These are phyloP conservation scores for Lachnellula suecica DNA, from an alignment of 2,329 filamentous ascomycete genomes.

Conservation along the genomic window DNA sequence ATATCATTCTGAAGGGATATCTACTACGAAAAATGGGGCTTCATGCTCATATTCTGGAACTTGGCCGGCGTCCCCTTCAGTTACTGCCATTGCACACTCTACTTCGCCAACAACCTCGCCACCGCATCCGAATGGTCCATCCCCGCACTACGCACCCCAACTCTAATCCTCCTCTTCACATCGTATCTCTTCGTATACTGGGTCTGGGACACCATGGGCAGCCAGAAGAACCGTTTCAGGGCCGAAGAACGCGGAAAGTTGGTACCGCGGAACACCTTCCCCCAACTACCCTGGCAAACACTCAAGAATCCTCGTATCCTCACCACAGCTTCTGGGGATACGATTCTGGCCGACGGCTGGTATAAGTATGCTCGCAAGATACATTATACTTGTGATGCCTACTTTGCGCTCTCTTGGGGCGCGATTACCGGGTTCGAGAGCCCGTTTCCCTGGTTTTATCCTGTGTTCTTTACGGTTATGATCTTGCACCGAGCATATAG, in stretches of 20 bases:
- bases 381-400: slow-evolving; percentile 77
- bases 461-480: slow-evolving; percentile 75
- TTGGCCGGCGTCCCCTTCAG: slow-evolving; percentile 85
- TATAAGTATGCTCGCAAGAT: slow-evolving; percentile 77
- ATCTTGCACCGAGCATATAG: slow-evolving; percentile 72
- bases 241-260: slow-evolving; percentile 72
- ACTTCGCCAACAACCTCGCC: slow-evolving; percentile 77
- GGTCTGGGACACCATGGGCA: slow-evolving; percentile 90
- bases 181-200: slow-evolving; percentile 82
- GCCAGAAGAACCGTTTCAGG: slow-evolving; percentile 91
- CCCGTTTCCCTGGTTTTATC: slow-evolving; percentile 86
- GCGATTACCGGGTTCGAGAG: slow-evolving; percentile 74
- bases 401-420: slow-evolving; percentile 73
- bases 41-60: slow-evolving; percentile 99
- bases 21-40: slow-evolving; percentile 96
- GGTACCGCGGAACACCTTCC: slow-evolving; percentile 75
- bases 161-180: slow-evolving; percentile 62
- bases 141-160: slow-evolving; percentile 48
- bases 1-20: too few species aligned
- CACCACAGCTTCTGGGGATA: slow-evolving; percentile 68
- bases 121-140: slow-evolving; percentile 69
- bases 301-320: slow-evolving; percentile 80
- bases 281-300: slow-evolving; percentile 83
- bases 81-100: slow-evolving; percentile 93
- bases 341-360: slow-evolving; percentile 83